These are phyloP conservation scores for Orbilia javanica DNA, from an alignment of 2,329 filamentous ascomycete species.

Conservation along the genomic window DNA sequence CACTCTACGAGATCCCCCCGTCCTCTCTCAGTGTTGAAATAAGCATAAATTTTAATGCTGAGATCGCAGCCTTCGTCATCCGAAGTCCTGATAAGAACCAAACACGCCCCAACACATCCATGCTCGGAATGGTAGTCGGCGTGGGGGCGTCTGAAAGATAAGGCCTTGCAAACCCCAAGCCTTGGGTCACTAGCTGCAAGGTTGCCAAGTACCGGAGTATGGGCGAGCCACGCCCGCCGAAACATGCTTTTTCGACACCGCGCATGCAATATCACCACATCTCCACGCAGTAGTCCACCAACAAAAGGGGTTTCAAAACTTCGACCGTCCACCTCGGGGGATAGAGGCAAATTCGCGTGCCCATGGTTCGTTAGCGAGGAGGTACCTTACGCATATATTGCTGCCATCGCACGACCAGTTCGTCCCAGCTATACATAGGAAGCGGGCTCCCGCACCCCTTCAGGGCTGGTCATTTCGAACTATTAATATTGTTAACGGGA, in stretches of 20 bases:
- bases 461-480: not conserved
- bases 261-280: constrained; percentile 25
- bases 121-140: constrained; percentile 40
- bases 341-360: constrained; percentile 16
- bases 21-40: not conserved
- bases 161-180: constrained; percentile 34
- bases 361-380: constrained; percentile 25
- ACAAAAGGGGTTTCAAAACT: constrained; percentile 1
- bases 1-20: not conserved
- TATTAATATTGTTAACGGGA: not conserved
- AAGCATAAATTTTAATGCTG: not conserved
- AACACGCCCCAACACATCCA: constrained; percentile 34
- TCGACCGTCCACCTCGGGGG: not conserved
- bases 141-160: constrained; percentile 47
- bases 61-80: not conserved
- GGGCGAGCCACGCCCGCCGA: constrained; percentile 35
- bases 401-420: not conserved
- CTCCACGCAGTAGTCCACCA: constrained; percentile 5
- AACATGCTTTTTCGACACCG: constrained; percentile 9
- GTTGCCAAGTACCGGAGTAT: constrained; percentile 30
- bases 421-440: not conserved
- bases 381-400: not conserved
- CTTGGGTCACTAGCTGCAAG: constrained; percentile 40
- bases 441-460: not conserved
- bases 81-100: constrained; percentile 33